phyloP scores from a whole-genome alignment of 768 basidiomycete species.

The Tulasnella sp. region DNA sequence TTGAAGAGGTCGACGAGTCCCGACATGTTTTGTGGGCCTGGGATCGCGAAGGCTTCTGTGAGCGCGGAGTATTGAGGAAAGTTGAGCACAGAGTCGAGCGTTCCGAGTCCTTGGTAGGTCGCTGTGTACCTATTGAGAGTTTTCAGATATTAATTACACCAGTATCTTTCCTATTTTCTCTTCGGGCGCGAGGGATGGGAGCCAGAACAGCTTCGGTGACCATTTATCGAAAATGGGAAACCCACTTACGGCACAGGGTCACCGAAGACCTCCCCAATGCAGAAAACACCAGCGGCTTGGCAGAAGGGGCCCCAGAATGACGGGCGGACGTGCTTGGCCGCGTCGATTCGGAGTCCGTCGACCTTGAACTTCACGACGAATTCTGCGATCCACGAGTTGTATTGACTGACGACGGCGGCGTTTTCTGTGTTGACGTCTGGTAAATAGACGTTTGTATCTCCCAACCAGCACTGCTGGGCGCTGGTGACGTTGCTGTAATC shows the following conservation, averaged over 20 bases:
- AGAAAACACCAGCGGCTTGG: constrained; percentile 67
- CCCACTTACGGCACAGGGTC: constrained; percentile 29
- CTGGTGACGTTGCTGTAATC: constrained; percentile 58
- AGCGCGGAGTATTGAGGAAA: constrained; percentile 60
- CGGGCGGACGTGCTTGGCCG: constrained; percentile 50
- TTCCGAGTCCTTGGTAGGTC: constrained; percentile 47
- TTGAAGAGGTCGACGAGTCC: constrained; percentile 41
- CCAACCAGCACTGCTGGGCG: constrained; percentile 73
- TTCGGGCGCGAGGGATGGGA: too few relatives aligned
- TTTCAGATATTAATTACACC: background rate
- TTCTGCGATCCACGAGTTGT: constrained; percentile 54
- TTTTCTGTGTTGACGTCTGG: constrained; percentile 73
- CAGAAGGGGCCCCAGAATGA: constrained; percentile 72
- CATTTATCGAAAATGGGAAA: background rate
- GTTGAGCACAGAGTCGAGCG: constrained; percentile 59
- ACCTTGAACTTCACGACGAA: constrained; percentile 62
- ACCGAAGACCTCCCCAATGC: constrained; percentile 70
- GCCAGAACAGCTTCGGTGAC: too few relatives aligned
- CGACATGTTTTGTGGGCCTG: constrained; percentile 54
- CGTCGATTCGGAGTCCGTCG: constrained; percentile 83
- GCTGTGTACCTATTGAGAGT: constrained; percentile 37
- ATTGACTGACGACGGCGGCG: constrained; percentile 46
- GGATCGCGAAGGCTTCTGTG: constrained; percentile 54
- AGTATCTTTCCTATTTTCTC: background rate
- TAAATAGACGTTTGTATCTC: constrained; percentile 59